Conservation (phyloP, 176 grass and related monocot genomes). For the Secale cereale region DNA sequence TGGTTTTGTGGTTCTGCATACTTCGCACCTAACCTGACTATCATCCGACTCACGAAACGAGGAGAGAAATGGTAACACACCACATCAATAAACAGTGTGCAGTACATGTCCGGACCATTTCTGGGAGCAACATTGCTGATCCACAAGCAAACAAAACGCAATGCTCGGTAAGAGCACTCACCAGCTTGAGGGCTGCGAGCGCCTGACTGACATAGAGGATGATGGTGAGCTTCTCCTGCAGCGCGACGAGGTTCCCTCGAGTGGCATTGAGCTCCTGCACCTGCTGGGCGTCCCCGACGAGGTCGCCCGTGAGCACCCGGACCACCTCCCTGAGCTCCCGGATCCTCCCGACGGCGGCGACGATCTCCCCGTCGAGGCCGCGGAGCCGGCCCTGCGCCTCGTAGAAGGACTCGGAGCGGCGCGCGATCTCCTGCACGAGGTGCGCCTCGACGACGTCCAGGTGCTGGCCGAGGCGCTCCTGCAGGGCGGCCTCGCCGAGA, state of each 20-base stretch:
- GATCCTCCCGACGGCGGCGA: conserved; percentile 73
- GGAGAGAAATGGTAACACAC: not conserved
- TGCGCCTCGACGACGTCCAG: conserved; percentile 84
- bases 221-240: conserved; percentile 94
- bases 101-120: not conserved
- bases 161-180: conserved; percentile 27
- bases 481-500: conserved; percentile 59
- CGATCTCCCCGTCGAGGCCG: conserved; percentile 74
- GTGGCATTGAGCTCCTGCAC: conserved; percentile 94
- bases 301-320: conserved; percentile 67
- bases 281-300: conserved; percentile 64
- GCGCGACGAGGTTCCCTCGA: conserved; percentile 51
- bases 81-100: not conserved
- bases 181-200: conserved; percentile 75
- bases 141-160: conserved; percentile 8
- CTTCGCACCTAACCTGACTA: not conserved
- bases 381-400: conserved; percentile 77
- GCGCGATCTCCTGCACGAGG: conserved; percentile 83
- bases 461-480: conserved; percentile 87
- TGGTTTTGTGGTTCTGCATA: not conserved
- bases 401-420: conserved; percentile 80
- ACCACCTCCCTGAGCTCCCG: conserved; percentile 74
- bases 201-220: conserved; percentile 93
- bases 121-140: conserved; percentile 11
- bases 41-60: not conserved